phyloP scores from a whole-genome alignment of 441 rosid genomes.

The Corymbia calophylla region DNA sequence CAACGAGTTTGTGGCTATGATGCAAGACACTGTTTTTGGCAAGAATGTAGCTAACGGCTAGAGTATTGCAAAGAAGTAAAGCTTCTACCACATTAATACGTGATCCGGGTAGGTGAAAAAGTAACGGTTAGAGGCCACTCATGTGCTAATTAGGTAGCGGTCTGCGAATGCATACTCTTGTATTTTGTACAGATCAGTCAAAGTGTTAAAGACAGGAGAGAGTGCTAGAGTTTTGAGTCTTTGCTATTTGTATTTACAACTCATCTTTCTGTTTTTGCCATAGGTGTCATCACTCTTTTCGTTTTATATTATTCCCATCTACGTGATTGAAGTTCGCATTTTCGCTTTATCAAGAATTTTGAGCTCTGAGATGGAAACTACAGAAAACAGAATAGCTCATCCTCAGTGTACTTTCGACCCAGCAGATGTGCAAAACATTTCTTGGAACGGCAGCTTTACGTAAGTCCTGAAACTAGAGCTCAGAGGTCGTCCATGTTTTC shows the following conservation, averaged over 20 bases:
- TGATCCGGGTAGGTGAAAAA: neutral
- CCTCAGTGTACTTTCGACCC: neutral
- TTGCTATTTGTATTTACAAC: neutral
- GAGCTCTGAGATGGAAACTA: neutral
- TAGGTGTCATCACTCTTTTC: neutral
- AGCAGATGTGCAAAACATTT: neutral
- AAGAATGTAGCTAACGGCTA: neutral
- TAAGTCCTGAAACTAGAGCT: neutral
- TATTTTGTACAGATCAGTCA: neutral
- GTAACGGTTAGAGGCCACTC: neutral
- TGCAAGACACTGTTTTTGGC: conserved; percentile 65
- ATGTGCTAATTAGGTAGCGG: neutral
- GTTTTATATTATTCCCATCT: neutral
- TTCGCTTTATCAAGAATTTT: neutral
- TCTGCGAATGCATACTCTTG: neutral
- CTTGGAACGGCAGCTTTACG: neutral
- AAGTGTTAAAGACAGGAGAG: neutral
- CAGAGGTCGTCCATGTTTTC: neutral
- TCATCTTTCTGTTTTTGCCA: neutral
- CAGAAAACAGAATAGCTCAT: neutral
- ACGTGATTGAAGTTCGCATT: neutral
- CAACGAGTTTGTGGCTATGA: conserved; percentile 90
- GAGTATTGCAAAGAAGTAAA: neutral
- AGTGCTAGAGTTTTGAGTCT: neutral
- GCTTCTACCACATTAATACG: neutral